These are phyloP conservation scores for Rhizodiscina lignyota DNA, from an alignment of 495 filamentous ascomycete genomes.

Conservation along the genomic window DNA sequence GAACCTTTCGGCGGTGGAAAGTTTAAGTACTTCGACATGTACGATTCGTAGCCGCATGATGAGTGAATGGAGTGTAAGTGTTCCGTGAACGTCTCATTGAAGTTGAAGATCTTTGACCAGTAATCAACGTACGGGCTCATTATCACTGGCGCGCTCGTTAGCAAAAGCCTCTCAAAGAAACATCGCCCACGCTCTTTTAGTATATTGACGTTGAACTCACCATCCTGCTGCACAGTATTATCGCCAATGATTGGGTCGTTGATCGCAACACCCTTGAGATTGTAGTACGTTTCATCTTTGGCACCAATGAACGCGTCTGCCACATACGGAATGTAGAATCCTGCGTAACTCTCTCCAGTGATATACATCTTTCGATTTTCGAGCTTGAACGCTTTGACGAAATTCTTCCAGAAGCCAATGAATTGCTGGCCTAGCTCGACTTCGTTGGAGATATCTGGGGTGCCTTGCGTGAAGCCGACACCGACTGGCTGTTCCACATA, in stretches of 20 bases:
- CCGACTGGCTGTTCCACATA: conserved; percentile 20
- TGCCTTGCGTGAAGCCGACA: conserved; percentile 6
- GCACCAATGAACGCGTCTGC: conserved; percentile 53
- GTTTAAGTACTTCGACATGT: conserved; percentile 40
- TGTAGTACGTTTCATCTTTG: conserved; percentile 48
- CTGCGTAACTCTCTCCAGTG: conserved; percentile 52
- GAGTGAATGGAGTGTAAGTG: conserved; percentile 36
- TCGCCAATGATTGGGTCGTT: conserved; percentile 50
- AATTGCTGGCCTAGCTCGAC: background rate
- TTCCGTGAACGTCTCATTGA: conserved; percentile 49
- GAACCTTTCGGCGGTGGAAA: conserved; percentile 51
- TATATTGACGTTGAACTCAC: too few species aligned
- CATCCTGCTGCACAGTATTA: too few species aligned
- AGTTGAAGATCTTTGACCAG: conserved; percentile 38
- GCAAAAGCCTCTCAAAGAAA: too few species aligned
- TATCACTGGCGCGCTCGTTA: too few species aligned
- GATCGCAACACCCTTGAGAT: conserved; percentile 50
- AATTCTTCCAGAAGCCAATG: conserved; percentile 15
- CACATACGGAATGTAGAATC: conserved; percentile 67
- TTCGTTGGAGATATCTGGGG: background rate
- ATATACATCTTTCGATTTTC: conserved; percentile 45
- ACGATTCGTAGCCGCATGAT: conserved; percentile 49
- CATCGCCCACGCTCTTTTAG: too few species aligned
- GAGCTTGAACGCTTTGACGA: conserved; percentile 24
- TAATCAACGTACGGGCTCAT: conserved; percentile 48